Evolutionary conservation across 495 filamentous ascomycete species (phyloP), one percentile per base, ranked within the genome.

Genomic region (Penicillium diatomitis): DNA sequence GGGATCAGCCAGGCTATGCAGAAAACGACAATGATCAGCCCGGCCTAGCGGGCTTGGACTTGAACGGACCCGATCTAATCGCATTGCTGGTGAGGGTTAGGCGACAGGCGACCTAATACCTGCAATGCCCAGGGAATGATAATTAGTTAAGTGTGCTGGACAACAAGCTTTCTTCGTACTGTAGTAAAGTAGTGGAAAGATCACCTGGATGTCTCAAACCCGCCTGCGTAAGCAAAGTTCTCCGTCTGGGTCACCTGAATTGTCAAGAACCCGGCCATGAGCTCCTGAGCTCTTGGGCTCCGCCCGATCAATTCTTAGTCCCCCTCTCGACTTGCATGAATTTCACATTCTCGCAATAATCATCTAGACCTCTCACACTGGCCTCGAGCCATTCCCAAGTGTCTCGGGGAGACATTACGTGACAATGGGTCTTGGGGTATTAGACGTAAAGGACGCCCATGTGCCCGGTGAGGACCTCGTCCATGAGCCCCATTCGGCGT

Each of bases 371-470:
- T 20, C 11, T 48, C 37, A 8, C 10, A 5, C 47, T 32, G 28
- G 38, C 11, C 20, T 20, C 5, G 4, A 30, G 32, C 27, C 33
- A 38, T 20, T 35, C 6, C 28, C 5, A 12, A 48, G 36, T n/a
- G 29, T 11, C 31, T 30, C 33, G 30, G 10, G 8, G 36, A 12
- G 20, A 10, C 20, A 20, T 44, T n/a, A 33, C 30, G 33, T 51
- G 38, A 62, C 53, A 32, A 95, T 95, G 89, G 86, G 87, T n/a
- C 73, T 95, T 52, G 85, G 88, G 35, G 78, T 95, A 45, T 70
- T 95, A 46, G 78, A 85, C 57, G 70, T 51, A 41, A 72, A 74
- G 50, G 68, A 77, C 35, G 70, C 75, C 51, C 77, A 85, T 61
- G 86, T 91, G 46, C 87, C 88, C 46, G 88, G 88, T 94, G 71